These are phyloP conservation scores for Phytopythium vexans DNA, from an alignment of 352 stramenopile genomes.

Conservation along the genomic window DNA sequence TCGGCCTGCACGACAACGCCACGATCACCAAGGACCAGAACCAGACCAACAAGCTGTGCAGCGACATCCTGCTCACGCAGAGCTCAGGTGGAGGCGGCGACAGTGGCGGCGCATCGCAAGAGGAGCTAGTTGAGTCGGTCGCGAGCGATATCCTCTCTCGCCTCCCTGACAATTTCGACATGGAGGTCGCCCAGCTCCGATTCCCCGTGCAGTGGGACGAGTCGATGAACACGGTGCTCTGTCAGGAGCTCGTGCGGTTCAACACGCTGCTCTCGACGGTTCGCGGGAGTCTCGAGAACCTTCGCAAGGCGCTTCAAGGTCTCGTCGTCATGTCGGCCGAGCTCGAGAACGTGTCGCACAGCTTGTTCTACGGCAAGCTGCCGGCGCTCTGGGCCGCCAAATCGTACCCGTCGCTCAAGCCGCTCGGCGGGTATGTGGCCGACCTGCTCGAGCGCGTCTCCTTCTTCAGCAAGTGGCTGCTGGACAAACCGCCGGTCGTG, in stretches of 20 bases:
- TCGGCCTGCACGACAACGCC: slow-evolving; percentile 93
- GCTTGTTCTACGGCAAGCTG: slow-evolving; percentile 92
- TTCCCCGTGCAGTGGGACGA: slow-evolving; percentile 92
- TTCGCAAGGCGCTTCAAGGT: slow-evolving; percentile 90
- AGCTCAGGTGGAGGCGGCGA: slow-evolving; percentile 52
- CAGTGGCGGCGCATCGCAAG: slow-evolving; percentile 74
- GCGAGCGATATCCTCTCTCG: slow-evolving; percentile 84
- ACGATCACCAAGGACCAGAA: slow-evolving; percentile 95
- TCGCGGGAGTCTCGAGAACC: slow-evolving; percentile 73
- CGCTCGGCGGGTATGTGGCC: slow-evolving; percentile 86
- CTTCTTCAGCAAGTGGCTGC: slow-evolving; percentile 91
- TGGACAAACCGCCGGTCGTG: slow-evolving; percentile 81
- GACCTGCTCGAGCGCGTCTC: slow-evolving; percentile 90
- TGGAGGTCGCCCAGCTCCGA: slow-evolving; percentile 90
- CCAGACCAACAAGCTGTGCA: slow-evolving; percentile 92
- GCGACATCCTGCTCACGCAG: slow-evolving; percentile 91
- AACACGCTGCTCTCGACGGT: slow-evolving; percentile 92
- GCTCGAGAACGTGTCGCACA: slow-evolving; percentile 91
- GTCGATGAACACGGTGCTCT: slow-evolving; percentile 93
- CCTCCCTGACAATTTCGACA: slow-evolving; percentile 91
- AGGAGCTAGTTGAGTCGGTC: slow-evolving; percentile 86
- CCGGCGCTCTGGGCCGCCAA: slow-evolving; percentile 86
- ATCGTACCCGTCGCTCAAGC: slow-evolving; percentile 94
- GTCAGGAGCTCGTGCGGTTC: slow-evolving; percentile 93
- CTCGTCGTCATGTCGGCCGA: slow-evolving; percentile 93